Conservation (phyloP, 2,329 filamentous ascomycete species). For the Ilyonectria destructans region DNA sequence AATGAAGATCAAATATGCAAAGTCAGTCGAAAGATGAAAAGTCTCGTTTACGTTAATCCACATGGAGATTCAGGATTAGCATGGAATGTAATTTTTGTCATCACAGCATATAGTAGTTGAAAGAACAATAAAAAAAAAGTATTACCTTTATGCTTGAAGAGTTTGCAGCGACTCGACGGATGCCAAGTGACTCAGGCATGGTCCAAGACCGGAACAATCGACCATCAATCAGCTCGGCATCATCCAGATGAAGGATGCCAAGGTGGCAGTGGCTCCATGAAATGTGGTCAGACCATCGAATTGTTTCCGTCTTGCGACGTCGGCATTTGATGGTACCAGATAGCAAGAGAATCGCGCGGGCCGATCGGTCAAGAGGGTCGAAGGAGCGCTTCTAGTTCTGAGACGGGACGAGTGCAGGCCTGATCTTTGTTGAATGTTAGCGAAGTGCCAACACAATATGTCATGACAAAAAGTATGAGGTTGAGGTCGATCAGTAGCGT, state of each 20-base stretch:
- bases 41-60: constrained; percentile 77
- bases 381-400: constrained; percentile 32
- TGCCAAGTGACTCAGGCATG: no score
- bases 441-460: constrained; percentile 18
- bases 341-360: constrained; percentile 58
- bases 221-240: constrained; percentile 23
- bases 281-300: constrained; percentile 50
- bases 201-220: not conserved
- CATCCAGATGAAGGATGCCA: constrained; percentile 11
- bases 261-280: constrained; percentile 23
- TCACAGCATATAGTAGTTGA: constrained; percentile 64
- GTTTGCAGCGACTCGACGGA: not conserved
- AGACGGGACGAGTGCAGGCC: constrained; percentile 8
- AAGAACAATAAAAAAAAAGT: constrained; percentile 43
- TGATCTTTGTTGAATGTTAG: constrained; percentile 47
- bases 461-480: constrained; percentile 31
- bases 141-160: constrained; percentile 44
- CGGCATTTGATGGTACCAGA: constrained; percentile 66
- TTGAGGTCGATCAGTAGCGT: constrained; percentile 62
- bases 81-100: constrained; percentile 81
- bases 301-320: constrained; percentile 58
- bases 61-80: constrained; percentile 82
- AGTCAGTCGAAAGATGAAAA: constrained; percentile 91
- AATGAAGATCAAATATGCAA: constrained; percentile 52
- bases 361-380: constrained; percentile 17